These are phyloP conservation scores for Periconia sp. DNA, from an alignment of 2,329 filamentous ascomycete species.

Conservation along the genomic window DNA sequence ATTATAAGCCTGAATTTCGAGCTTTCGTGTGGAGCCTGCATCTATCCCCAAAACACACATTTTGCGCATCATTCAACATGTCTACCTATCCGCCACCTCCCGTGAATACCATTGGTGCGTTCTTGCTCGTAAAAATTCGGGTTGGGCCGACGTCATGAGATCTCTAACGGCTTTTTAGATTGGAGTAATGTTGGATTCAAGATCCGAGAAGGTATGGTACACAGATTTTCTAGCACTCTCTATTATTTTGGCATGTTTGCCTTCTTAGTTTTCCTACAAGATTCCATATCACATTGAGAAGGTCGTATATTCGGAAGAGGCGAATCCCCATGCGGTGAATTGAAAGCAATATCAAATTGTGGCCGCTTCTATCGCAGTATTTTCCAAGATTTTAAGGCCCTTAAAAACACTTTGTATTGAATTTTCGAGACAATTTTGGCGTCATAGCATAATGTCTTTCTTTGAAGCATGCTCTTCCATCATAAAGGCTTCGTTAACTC, in stretches of 20 bases:
- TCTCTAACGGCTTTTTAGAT: slow-evolving; percentile 61
- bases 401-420: too few relatives aligned
- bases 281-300: too few relatives aligned
- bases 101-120: slow-evolving; percentile 73
- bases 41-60: slow-evolving; percentile 3
- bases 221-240: too few relatives aligned
- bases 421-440: too few relatives aligned
- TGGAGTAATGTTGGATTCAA: slow-evolving; percentile 94
- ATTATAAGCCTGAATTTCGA: slow-evolving; percentile 14
- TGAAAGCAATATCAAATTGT: too few relatives aligned
- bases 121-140: neutral
- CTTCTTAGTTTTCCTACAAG: too few relatives aligned
- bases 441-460: neutral
- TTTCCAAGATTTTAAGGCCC: too few relatives aligned
- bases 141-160: neutral
- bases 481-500: slow-evolving; percentile 5
- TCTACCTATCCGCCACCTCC: slow-evolving; percentile 70
- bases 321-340: too few relatives aligned
- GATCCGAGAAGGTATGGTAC: slow-evolving; percentile 84
- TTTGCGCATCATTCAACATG: slow-evolving; percentile 25
- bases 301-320: too few relatives aligned
- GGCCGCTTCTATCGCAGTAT: too few relatives aligned
- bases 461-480: neutral
- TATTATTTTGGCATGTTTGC: too few relatives aligned
- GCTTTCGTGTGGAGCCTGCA: slow-evolving; percentile 2